Evolutionary conservation across 345 rosid species (phyloP).

Genomic region (Laguncularia racemosa): DNA sequence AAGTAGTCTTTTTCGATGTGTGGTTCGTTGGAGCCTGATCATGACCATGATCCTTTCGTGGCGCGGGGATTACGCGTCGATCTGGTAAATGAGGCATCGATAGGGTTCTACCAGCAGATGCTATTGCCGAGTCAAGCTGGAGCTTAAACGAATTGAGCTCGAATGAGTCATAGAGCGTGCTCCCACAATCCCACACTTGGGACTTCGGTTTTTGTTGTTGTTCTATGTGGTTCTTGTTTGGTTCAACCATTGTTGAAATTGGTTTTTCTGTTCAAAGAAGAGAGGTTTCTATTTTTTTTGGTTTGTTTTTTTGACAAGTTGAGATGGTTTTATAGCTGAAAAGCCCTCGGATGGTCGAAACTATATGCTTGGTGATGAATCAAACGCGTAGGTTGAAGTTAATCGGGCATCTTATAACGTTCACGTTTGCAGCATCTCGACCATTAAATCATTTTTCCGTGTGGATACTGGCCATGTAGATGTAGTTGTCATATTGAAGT

Average conservation of each 20-base stretch:
- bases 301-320: no score
- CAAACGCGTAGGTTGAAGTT: constrained; percentile 3
- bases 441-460: constrained; percentile 9
- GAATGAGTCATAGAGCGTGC: constrained; percentile 76
- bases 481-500: background rate
- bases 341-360: no score
- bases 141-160: constrained; percentile 76
- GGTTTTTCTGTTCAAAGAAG: no score
- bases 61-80: constrained; percentile 16
- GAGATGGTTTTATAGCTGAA: no score
- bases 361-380: background rate
- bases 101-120: constrained; percentile 44
- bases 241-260: no score
- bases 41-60: background rate
- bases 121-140: constrained; percentile 68
- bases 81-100: constrained; percentile 68
- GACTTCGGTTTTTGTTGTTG: constrained; percentile 8
- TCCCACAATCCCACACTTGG: constrained; percentile 73
- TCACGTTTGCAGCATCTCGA: constrained; percentile 17
- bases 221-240: constrained; percentile 2
- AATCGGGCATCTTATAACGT: background rate
- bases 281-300: no score
- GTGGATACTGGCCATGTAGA: background rate
- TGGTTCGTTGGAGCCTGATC: background rate
- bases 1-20: constrained; percentile 25